A percentile compares a stretch with the other conserved stretches of the same genome.
These are phyloP conservation scores for Mycena albidolilacea DNA, from an alignment of 768 basidiomycete species.

Conservation along the genomic window DNA sequence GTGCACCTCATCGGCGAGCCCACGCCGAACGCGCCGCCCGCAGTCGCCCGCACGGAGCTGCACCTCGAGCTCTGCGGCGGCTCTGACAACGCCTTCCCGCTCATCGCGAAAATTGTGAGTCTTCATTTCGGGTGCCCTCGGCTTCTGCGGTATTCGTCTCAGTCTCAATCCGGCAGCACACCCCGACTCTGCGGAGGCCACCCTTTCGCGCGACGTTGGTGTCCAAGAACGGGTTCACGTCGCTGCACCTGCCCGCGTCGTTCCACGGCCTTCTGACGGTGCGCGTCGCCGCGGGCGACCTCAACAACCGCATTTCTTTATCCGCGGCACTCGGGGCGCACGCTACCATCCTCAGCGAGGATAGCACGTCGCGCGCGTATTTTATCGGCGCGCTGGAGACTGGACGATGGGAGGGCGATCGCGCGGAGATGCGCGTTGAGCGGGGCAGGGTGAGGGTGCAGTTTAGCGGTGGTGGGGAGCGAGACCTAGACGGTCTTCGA, in stretches of 20 bases:
- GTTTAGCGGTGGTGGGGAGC: conserved; percentile 41
- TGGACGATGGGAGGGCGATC: conserved; percentile 47
- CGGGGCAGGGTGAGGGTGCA: conserved; percentile 46
- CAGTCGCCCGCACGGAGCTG: conserved; percentile 47
- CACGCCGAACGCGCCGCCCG: conserved; percentile 1
- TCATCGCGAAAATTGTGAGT: conserved; percentile 58
- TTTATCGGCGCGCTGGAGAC: conserved; percentile 53
- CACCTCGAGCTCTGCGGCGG: conserved; percentile 49
- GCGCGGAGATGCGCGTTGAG: conserved; percentile 41
- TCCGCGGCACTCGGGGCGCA: conserved; percentile 47
- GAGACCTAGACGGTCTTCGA: conserved; percentile 42
- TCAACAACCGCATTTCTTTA: conserved; percentile 54
- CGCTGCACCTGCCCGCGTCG: conserved; percentile 58
- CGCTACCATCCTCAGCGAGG: conserved; percentile 54
- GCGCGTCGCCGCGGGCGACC: conserved; percentile 53
- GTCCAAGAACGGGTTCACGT: conserved; percentile 49
- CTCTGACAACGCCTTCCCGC: conserved; percentile 46
- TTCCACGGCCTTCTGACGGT: conserved; percentile 59
- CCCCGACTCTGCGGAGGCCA: conserved; percentile 51
- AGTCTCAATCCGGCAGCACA: conserved; percentile 47
- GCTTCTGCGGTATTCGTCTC: neutral
- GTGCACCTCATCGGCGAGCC: conserved; percentile 53
- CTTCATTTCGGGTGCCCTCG: neutral
- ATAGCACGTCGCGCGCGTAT: conserved; percentile 48
- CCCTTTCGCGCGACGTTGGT: conserved; percentile 52